Evolutionary conservation across 169 alveolate species (phyloP), one percentile per base, ranked within the genome.

Genomic region (Ichthyophthirius multifiliis): DNA sequence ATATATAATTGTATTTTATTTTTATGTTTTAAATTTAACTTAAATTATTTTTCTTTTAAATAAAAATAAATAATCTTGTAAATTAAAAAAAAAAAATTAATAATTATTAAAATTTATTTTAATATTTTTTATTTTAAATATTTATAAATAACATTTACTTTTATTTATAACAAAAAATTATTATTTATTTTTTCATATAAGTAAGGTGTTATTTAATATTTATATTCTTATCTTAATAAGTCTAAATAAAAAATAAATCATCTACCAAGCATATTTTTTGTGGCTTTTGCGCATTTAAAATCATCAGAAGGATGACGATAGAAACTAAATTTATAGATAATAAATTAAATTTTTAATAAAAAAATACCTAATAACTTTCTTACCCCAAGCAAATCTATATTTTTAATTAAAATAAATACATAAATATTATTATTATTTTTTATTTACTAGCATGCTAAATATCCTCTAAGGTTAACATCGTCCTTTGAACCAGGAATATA

Each of bases 251-350:
- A 45, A 7, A 20, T 39, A 27, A 39, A 7, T 81, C 86, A 81
- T 71, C 86, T 67, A 46, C 86, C 86, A 55, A 81, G 73, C 63
- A 81, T 81, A 39, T 81, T 81, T 45, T 81, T 81, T 43, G 86
- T 81, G 39, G 78, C 81, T 74, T 76, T 81, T 35, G 82, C 86
- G 20, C 76, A 65, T 37, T 81, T 81, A 45, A 81, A 81, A 44
- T 81, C 86, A 81, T 81, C 86, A 81, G 78, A 34, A 44, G 86
- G 86, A 47, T 81, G 86, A 64, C 86, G 71, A 32, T 81, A 81
- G 62, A 71, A 81, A 35, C 80, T 55, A 55, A 41, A 41, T 41
- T 55, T 55, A n/a, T n/a, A n/a, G n/a, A 74, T 55, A 55, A 27
- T 27, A 4, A 27, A 55, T 16, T 4, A 10, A 55, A 55, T 20